Evolutionary conservation across 164 flowering plant genomes (phyloP).

Genomic region (Cinnamomum micranthum): DNA sequence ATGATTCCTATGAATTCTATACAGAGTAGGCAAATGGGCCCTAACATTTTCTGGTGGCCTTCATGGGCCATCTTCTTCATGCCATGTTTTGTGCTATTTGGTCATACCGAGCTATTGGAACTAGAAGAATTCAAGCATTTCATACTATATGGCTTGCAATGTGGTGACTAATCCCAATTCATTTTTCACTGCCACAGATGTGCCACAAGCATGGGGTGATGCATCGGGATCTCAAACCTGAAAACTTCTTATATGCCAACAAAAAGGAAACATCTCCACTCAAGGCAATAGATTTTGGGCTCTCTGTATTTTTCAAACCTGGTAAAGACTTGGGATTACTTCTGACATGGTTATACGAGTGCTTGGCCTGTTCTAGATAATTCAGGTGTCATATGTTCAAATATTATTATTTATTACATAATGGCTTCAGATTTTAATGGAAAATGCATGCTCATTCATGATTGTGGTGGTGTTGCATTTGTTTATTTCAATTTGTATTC

Average conservation of each 20-base stretch:
- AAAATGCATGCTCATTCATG: background rate
- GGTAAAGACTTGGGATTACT: conserved; percentile 33
- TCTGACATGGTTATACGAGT: background rate
- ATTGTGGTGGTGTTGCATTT: background rate
- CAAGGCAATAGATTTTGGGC: conserved; percentile 89
- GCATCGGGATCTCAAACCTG: conserved; percentile 95
- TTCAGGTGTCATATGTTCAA: background rate
- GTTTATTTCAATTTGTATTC: background rate
- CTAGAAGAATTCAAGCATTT: background rate
- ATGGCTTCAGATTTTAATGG: too few species aligned
- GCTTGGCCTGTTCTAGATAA: background rate
- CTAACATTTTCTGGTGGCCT: too few species aligned
- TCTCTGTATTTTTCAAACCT: conserved; percentile 84
- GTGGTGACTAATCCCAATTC: background rate
- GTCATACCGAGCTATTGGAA: background rate
- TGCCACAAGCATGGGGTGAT: conserved; percentile 96
- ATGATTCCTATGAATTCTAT: too few species aligned
- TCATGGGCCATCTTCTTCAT: background rate
- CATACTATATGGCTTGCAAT: background rate
- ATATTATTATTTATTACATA: too few species aligned
- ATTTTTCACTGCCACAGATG: conserved; percentile 40
- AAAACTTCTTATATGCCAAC: conserved; percentile 85
- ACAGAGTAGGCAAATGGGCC: too few species aligned
- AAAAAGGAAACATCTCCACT: conserved; percentile 78
- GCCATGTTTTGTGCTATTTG: background rate